Percentiles rank a stretch among this genome's conserved stretches.
These are phyloP conservation scores for Lachnellula willkommii DNA, from an alignment of 2,329 filamentous ascomycete genomes.

Conservation along the genomic window DNA sequence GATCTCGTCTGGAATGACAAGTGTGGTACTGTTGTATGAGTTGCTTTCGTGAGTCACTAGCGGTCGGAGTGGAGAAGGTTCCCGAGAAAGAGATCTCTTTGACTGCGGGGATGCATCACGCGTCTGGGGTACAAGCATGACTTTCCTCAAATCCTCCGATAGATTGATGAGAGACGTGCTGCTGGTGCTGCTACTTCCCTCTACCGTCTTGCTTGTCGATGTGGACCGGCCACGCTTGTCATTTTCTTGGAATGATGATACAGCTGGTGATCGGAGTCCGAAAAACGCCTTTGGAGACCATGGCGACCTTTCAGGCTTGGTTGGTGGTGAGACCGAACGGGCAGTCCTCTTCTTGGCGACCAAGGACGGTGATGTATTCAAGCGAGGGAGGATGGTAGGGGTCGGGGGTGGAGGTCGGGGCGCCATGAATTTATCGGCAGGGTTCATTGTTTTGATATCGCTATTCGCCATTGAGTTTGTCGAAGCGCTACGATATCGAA, in stretches of 20 bases:
- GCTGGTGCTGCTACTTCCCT: conserved; percentile 8
- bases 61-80: conserved; percentile 43
- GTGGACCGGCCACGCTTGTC: conserved; percentile 22
- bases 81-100: conserved; percentile 25
- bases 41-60: conserved; percentile 22
- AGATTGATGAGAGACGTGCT: conserved; percentile 7
- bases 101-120: conserved; percentile 21
- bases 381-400: conserved; percentile 38
- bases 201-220: conserved; percentile 15
- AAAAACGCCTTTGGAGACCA: conserved; percentile 30
- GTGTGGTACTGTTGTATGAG: conserved; percentile 40
- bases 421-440: conserved; percentile 67
- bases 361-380: conserved; percentile 40
- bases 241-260: conserved; percentile 5
- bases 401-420: conserved; percentile 55
- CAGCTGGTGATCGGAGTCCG: conserved; percentile 19
- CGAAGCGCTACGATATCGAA: conserved; percentile 59
- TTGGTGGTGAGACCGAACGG: conserved; percentile 28
- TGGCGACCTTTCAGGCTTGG: conserved; percentile 18
- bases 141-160: conserved; percentile 8
- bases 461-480: conserved; percentile 53
- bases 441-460: conserved; percentile 70
- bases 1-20: conserved; percentile 43
- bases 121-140: conserved; percentile 15
- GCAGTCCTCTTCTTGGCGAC: conserved; percentile 25